These are phyloP conservation scores for Radiomyces spectabilis DNA, from an alignment of 192 early-diverging fungal species.

Conservation along the genomic window DNA sequence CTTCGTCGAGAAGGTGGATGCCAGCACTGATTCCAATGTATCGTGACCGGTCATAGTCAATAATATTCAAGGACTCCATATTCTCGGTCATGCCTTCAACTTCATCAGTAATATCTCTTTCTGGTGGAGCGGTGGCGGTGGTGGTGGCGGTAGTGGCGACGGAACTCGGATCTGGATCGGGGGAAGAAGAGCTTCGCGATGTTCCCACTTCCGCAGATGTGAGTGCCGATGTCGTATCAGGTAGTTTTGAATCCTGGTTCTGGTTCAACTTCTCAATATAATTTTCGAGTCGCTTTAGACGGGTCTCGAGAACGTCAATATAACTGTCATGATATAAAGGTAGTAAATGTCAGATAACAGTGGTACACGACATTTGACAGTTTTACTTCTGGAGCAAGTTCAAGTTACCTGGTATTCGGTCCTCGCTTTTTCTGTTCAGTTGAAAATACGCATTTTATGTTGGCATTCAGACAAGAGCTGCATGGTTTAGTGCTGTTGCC, in stretches of 20 bases:
- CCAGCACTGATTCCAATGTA: conserved; percentile 75
- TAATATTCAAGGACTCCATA: conserved; percentile 51
- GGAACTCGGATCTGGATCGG: no score
- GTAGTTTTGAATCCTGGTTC: no score
- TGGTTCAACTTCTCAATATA: no score
- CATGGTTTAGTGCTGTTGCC: conserved; percentile 50
- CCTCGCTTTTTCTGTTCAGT: conserved; percentile 51
- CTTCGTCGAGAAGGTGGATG: conserved; percentile 51
- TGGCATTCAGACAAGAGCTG: conserved; percentile 58
- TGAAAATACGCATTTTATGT: conserved; percentile 39
- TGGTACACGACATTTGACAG: background rate
- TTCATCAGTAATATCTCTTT: background rate
- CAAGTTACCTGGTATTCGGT: conserved; percentile 62
- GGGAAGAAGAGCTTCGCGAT: no score
- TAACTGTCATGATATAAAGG: no score
- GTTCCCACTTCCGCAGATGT: no score
- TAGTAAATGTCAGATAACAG: background rate
- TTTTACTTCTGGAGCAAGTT: no score
- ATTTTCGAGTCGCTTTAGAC: conserved; percentile 57
- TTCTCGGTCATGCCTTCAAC: conserved; percentile 30
- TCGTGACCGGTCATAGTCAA: conserved; percentile 51
- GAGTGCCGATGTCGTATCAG: no score
- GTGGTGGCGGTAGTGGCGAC: background rate
- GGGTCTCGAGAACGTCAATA: conserved; percentile 68
- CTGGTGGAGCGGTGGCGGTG: background rate